phyloP scores from a whole-genome alignment of 2,329 filamentous ascomycete species.

The Cladosporium oxysporum region DNA sequence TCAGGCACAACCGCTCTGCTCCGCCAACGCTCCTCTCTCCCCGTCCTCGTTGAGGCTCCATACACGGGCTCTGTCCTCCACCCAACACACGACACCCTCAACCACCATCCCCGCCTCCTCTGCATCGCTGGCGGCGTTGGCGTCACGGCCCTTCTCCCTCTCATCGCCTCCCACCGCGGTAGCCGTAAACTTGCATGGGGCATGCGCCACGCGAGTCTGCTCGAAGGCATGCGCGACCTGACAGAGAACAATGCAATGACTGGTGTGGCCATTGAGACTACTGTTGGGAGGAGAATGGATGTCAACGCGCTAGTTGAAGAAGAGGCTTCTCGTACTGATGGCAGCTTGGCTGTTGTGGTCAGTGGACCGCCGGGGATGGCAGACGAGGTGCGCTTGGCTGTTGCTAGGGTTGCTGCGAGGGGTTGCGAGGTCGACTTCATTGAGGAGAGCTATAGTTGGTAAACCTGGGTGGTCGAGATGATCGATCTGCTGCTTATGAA shows the following conservation, averaged over 20 bases:
- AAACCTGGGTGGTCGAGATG: neutral
- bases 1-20: slow-evolving; percentile 42
- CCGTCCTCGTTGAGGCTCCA: slow-evolving; percentile 44
- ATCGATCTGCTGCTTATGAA: neutral
- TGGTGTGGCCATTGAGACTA: slow-evolving; percentile 36
- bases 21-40: slow-evolving; percentile 26
- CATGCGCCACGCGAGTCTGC: slow-evolving; percentile 31
- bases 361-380: slow-evolving; percentile 46
- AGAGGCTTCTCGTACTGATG: slow-evolving; percentile 36
- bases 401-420: slow-evolving; percentile 27
- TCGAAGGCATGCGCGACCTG: slow-evolving; percentile 26
- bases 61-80: slow-evolving; percentile 35
- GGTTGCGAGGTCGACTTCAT: slow-evolving; percentile 24
- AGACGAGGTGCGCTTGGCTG: slow-evolving; percentile 42
- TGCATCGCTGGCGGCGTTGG: slow-evolving; percentile 53
- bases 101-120: slow-evolving; percentile 37
- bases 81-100: slow-evolving; percentile 25
- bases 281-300: slow-evolving; percentile 40
- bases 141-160: slow-evolving; percentile 48
- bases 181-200: slow-evolving; percentile 44
- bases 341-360: slow-evolving; percentile 42
- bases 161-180: slow-evolving; percentile 34
- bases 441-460: slow-evolving; percentile 30
- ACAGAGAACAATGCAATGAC: slow-evolving; percentile 6
- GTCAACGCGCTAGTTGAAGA: slow-evolving; percentile 34